Evolutionary conservation across 176 grass and related monocot genomes (phyloP).

Genomic region (Triticum turgidum): DNA sequence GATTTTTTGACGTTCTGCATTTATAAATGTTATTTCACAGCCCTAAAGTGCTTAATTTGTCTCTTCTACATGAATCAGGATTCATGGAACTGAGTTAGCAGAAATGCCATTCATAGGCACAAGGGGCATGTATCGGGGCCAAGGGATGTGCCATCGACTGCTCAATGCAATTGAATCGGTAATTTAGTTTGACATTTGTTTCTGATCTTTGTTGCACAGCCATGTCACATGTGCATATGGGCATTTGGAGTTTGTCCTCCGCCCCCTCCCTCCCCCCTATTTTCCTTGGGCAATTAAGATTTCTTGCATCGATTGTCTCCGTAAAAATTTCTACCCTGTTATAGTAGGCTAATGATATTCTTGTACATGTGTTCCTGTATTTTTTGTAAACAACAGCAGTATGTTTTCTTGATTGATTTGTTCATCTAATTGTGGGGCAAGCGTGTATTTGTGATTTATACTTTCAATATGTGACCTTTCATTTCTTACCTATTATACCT

Average conservation of each 20-base stretch:
- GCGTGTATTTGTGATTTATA: conserved; percentile 5
- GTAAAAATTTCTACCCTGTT: conserved; percentile 20
- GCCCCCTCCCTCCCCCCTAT: not conserved
- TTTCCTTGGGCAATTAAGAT: not conserved
- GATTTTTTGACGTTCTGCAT: conserved; percentile 19
- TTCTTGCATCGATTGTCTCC: conserved; percentile 5
- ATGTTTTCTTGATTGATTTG: conserved; percentile 1
- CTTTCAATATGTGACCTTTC: conserved; percentile 7
- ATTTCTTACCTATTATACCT: conserved; percentile 19
- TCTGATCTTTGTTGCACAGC: conserved; percentile 23
- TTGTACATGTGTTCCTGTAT: not conserved
- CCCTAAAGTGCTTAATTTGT: conserved; percentile 7
- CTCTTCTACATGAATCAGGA: conserved; percentile 54
- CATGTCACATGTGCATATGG: not conserved
- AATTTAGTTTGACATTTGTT: conserved; percentile 39
- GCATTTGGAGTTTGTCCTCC: not conserved
- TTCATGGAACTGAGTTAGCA: conserved; percentile 83
- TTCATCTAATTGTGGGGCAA: not conserved
- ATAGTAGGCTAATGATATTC: conserved; percentile 14
- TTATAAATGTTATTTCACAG: conserved; percentile 2
- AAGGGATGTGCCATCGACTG: conserved; percentile 90
- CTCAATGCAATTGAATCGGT: conserved; percentile 83
- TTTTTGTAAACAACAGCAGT: conserved; percentile 6
- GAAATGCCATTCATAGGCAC: conserved; percentile 99
- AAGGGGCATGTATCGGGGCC: conserved; percentile 73